Conservation (phyloP, 495 filamentous ascomycete genomes). For the Barbatosphaeria neglecta region DNA sequence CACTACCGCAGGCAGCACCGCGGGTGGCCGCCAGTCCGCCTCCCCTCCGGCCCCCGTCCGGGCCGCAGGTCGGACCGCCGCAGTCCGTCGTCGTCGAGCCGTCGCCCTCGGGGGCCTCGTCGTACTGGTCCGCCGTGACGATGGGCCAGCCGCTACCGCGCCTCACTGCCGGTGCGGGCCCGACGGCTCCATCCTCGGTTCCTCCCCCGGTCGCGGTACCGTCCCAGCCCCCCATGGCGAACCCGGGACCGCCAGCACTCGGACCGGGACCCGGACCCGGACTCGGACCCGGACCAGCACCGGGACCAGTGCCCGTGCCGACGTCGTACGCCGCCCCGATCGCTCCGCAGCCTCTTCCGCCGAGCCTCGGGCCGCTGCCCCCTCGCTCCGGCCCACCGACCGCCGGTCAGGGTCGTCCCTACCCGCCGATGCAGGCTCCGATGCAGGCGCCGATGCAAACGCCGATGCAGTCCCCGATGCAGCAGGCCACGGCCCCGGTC, state of each 20-base stretch:
- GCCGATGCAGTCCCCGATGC: too few relatives aligned
- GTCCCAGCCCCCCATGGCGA: background rate
- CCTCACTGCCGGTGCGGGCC: conserved; percentile 4
- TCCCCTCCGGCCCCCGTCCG: background rate
- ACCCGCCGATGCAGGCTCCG: too few relatives aligned
- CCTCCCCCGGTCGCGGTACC: background rate
- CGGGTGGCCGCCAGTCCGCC: conserved; percentile 11
- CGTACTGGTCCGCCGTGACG: conserved; percentile 10
- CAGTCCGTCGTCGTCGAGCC: background rate
- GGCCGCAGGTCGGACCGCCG: background rate
- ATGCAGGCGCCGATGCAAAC: too few relatives aligned
- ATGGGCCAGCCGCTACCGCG: conserved; percentile 19
- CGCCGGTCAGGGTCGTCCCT: too few relatives aligned
- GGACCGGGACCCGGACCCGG: conserved; percentile 2
- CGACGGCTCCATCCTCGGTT: background rate
- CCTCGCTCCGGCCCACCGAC: too few relatives aligned
- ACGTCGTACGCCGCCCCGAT: conserved; percentile 11
- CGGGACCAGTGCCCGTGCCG: conserved; percentile 3
- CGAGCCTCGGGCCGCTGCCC: conserved; percentile 8
- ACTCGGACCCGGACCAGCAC: background rate
- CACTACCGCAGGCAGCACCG: conserved; percentile 23
- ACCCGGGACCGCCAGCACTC: background rate
- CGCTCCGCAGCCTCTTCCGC: conserved; percentile 14
- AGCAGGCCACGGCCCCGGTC: too few relatives aligned
- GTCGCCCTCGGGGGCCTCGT: conserved; percentile 9